Base-by-base conservation (phyloP, 345 rosid genomes). In the Eucalyptus curtisii region DNA sequence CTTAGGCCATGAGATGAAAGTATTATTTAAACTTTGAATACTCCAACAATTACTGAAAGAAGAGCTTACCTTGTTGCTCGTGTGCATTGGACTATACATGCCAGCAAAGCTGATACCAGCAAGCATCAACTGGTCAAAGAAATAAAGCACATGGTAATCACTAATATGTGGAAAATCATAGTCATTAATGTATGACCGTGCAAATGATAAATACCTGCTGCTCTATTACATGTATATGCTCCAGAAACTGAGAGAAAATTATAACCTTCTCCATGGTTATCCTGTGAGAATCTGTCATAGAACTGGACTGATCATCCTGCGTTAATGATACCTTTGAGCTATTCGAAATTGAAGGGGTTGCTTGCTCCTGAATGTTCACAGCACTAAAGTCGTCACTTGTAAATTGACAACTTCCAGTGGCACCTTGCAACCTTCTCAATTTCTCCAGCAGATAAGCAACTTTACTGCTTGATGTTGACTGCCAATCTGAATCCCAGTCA, bases 401-500 rank as follows among this genome's bases (percentile, higher is more conserved):
- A 86, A 91, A 89, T 81, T 50, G 90, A 91, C 66, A 22, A 47
- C 91, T 90, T 61, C 20, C 86, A 80, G 93, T 93, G 89, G 90
- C 91, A 92, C 93, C 95, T 87, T 90, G 97, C 94, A 98, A 90
- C 88, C 87, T 94, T 89, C 91, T 95, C 93, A 98, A 89, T 94
- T 92, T 96, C 88, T 94, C 90, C 64, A 97, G 93, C 37, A 98
- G 96, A 89, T 98, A 97, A 90, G 96, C 88, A 85, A 97, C 97
- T 93, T 98, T 98, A 93, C 98, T 96, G 93, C 99, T 98, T 47
- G 98, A 93, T 49, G 99, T 98, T 84, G 97, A 97, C 89, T 94
- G 96, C 99, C 99, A 98, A 93, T 97, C 99, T 42, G 99, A 97
- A 93, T 97, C 89, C 99, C 99, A 98, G 89, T 94, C 94, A 92